These are phyloP conservation scores for Polyrhizophydium stewartii DNA, from an alignment of 371 early-diverging fungal genomes.

Conservation along the genomic window DNA sequence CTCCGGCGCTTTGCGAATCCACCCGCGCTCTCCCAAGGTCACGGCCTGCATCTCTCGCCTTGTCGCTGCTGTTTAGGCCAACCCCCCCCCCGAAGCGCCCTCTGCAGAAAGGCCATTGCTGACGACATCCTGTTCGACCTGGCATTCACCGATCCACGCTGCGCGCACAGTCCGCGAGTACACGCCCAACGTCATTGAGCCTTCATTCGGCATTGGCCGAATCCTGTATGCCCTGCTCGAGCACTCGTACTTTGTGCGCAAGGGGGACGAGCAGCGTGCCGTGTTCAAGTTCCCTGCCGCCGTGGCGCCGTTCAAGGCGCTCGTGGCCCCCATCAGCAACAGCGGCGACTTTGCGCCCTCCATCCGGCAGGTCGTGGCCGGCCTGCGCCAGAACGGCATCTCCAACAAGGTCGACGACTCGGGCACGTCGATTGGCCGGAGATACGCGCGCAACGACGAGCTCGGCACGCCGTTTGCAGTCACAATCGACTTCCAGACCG, in stretches of 20 bases:
- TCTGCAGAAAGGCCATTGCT: too few relatives aligned
- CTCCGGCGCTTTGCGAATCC: too few relatives aligned
- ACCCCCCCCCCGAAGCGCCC: too few relatives aligned
- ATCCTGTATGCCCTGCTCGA: slow-evolving; percentile 97
- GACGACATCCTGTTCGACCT: too few relatives aligned
- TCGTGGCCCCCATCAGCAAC: slow-evolving; percentile 86
- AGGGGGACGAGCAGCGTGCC: slow-evolving; percentile 80
- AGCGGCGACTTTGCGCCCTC: slow-evolving; percentile 71
- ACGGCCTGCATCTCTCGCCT: too few relatives aligned
- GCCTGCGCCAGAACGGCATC: slow-evolving; percentile 60
- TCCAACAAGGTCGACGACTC: slow-evolving; percentile 86
- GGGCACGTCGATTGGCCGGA: slow-evolving; percentile 92
- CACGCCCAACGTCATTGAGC: slow-evolving; percentile 99
- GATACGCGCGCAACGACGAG: slow-evolving; percentile 99
- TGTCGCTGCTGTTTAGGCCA: too few relatives aligned
- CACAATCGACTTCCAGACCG: slow-evolving; percentile 98
- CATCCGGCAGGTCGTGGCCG: slow-evolving; percentile 55
- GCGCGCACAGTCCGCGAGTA: slow-evolving; percentile 87
- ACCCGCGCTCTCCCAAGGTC: too few relatives aligned
- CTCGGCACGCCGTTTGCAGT: slow-evolving; percentile 98
- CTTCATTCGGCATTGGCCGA: slow-evolving; percentile 99
- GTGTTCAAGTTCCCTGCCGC: slow-evolving; percentile 88
- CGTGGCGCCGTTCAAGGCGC: slow-evolving; percentile 94
- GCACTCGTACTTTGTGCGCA: slow-evolving; percentile 93
- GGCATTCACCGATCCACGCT: too few relatives aligned